phyloP scores from a whole-genome alignment of 1,139 yeast species.

The Debaryomyces subglobosus region DNA sequence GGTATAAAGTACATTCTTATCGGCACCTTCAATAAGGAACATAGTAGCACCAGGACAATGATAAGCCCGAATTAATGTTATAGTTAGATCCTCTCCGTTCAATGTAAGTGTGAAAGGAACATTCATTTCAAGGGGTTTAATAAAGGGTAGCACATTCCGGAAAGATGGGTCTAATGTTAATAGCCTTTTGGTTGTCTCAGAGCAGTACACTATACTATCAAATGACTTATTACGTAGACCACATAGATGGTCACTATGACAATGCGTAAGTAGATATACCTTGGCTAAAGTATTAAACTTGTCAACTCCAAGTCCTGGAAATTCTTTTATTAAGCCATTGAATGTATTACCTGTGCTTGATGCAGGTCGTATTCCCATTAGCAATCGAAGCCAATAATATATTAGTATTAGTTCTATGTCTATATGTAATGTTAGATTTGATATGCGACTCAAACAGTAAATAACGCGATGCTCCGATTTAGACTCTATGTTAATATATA shows the following conservation, averaged over 20 bases:
- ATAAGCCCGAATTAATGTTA: constrained; percentile 44
- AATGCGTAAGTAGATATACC: constrained; percentile 52
- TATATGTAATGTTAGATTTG: not conserved
- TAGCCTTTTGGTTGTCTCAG: constrained; percentile 46
- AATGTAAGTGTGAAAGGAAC: constrained; percentile 23
- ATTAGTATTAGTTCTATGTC: not conserved
- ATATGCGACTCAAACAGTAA: not conserved
- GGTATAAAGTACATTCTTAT: constrained; percentile 47
- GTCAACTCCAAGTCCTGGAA: constrained; percentile 46
- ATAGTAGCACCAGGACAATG: constrained; percentile 69
- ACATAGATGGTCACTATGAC: constrained; percentile 58
- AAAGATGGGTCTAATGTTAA: constrained; percentile 28
- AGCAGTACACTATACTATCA: constrained; percentile 52
- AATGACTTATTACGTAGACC: constrained; percentile 49
- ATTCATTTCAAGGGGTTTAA: constrained; percentile 28
- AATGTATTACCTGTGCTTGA: constrained; percentile 22
- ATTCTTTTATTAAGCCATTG: constrained; percentile 34
- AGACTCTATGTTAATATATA: not conserved
- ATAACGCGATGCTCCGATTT: not conserved
- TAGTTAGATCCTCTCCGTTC: constrained; percentile 16
- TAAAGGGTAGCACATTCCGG: constrained; percentile 23
- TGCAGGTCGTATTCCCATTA: constrained; percentile 1
- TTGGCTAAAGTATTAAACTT: constrained; percentile 37
- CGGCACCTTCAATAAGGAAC: constrained; percentile 49
- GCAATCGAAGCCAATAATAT: not conserved